These are phyloP conservation scores for Pseudopithomyces chartarum DNA, from an alignment of 2,329 filamentous ascomycete genomes.

Conservation along the genomic window DNA sequence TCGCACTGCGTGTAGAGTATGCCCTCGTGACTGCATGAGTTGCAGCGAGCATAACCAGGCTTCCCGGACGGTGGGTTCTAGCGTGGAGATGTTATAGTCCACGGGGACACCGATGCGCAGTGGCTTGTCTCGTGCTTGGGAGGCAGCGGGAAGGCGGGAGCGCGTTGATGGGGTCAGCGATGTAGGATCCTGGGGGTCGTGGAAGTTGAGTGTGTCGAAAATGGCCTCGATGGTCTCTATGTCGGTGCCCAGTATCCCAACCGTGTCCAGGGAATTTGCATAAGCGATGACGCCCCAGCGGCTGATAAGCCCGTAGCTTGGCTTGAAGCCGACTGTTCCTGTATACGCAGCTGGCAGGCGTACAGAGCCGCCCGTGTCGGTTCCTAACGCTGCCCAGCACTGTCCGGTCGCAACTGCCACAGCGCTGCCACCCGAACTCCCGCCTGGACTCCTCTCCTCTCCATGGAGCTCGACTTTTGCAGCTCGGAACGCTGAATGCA, in stretches of 20 bases:
- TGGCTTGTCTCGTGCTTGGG: not conserved
- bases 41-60: conserved; percentile 71
- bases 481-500: conserved; percentile 68
- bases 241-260: conserved; percentile 71
- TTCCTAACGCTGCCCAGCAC: conserved; percentile 76
- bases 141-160: conserved; percentile 34
- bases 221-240: conserved; percentile 53
- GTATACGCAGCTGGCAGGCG: conserved; percentile 87
- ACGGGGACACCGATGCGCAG: conserved; percentile 62
- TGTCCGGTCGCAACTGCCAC: conserved; percentile 74
- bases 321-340: conserved; percentile 83
- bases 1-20: conserved; percentile 74
- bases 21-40: conserved; percentile 66
- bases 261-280: conserved; percentile 90
- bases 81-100: conserved; percentile 88
- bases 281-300: conserved; percentile 88
- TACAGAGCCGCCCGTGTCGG: conserved; percentile 91
- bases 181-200: conserved; percentile 77
- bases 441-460: conserved; percentile 44
- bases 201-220: conserved; percentile 59
- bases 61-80: conserved; percentile 69
- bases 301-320: conserved; percentile 86
- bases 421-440: conserved; percentile 90
- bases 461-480: conserved; percentile 55
- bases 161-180: conserved; percentile 66